Evolutionary conservation across 2,329 filamentous ascomycete genomes (phyloP).

Genomic region (Colletotrichum orbiculare): DNA sequence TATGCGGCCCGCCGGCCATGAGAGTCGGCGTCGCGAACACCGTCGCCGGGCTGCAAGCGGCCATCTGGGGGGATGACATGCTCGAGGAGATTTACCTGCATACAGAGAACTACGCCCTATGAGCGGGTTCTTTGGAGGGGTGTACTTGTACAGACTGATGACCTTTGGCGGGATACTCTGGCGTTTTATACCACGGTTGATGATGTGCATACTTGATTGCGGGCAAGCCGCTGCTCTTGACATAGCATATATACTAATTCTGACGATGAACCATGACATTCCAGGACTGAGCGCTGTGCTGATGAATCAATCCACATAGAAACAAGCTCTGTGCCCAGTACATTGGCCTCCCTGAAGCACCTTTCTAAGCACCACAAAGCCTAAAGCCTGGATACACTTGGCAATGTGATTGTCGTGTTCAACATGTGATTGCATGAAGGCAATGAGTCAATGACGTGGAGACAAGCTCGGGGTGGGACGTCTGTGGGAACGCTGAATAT

Average conservation of each 20-base stretch:
- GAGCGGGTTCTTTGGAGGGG: slow-evolving; percentile 39
- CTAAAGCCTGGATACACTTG: no score
- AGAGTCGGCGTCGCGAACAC: slow-evolving; percentile 87
- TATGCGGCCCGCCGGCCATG: slow-evolving; percentile 91
- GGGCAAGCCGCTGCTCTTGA: slow-evolving; percentile 5
- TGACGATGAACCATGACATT: no score
- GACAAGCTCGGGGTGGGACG: no score
- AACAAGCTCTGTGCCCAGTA: no score
- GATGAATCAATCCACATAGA: no score
- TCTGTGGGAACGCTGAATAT: no score
- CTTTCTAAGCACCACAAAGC: no score
- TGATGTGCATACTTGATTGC: slow-evolving; percentile 14
- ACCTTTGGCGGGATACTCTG: slow-evolving; percentile 16
- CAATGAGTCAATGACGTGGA: no score
- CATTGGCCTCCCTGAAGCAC: no score
- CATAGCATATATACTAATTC: neutral
- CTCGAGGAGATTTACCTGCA: slow-evolving; percentile 94
- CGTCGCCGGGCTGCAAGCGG: slow-evolving; percentile 83
- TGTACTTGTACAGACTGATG: slow-evolving; percentile 32
- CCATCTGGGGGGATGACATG: slow-evolving; percentile 82
- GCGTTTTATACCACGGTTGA: slow-evolving; percentile 34
- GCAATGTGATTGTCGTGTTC: no score
- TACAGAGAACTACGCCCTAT: slow-evolving; percentile 94
- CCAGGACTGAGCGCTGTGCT: no score
- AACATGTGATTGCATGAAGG: no score